A percentile compares a stretch with the other conserved stretches of the same genome.
Evolutionary conservation across 2,329 filamentous ascomycete species (phyloP).

Genomic region (Fusarium algeriense): DNA sequence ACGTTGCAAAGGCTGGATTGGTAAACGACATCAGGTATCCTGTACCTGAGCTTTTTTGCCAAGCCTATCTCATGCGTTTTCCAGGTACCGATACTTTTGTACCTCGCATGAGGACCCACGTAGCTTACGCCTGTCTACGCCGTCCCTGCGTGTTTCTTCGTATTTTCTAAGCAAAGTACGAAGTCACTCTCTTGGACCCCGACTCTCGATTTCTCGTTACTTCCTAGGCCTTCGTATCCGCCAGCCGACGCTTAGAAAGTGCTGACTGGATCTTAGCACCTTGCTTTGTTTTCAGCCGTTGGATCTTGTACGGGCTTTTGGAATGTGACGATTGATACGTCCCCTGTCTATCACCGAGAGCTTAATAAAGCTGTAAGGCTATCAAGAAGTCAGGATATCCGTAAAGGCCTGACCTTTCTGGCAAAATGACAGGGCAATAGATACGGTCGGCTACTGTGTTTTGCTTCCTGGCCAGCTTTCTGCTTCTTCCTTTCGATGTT

Average conservation of each 20-base stretch:
- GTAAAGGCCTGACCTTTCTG: not conserved
- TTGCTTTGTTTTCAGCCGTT: conserved; percentile 5
- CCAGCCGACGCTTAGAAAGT: conserved; percentile 21
- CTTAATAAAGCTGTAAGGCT: not conserved
- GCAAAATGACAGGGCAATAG: not conserved
- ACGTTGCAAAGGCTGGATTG: conserved; percentile 24
- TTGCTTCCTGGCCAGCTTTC: not conserved
- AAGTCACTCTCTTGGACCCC: conserved; percentile 26
- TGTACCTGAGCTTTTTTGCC: conserved; percentile 15
- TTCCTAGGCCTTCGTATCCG: conserved; percentile 34
- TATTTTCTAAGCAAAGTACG: conserved; percentile 35
- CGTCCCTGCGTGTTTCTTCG: conserved; percentile 45
- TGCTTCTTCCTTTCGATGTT: not conserved
- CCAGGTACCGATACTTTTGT: conserved; percentile 43
- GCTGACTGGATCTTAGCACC: conserved; percentile 15
- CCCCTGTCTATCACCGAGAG: conserved; percentile 24
- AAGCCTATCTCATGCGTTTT: conserved; percentile 25
- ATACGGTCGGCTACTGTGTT: conserved; percentile 1
- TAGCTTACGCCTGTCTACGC: conserved; percentile 37
- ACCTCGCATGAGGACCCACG: conserved; percentile 43
- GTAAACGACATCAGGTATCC: conserved; percentile 23
- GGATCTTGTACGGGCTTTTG: conserved; percentile 12
- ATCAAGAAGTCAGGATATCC: not conserved
- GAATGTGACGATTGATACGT: conserved; percentile 21
- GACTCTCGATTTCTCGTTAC: conserved; percentile 26